Evolutionary conservation across 1,284 basidiomycete genomes (phyloP).

Genomic region (Sphagnurus paluster): DNA sequence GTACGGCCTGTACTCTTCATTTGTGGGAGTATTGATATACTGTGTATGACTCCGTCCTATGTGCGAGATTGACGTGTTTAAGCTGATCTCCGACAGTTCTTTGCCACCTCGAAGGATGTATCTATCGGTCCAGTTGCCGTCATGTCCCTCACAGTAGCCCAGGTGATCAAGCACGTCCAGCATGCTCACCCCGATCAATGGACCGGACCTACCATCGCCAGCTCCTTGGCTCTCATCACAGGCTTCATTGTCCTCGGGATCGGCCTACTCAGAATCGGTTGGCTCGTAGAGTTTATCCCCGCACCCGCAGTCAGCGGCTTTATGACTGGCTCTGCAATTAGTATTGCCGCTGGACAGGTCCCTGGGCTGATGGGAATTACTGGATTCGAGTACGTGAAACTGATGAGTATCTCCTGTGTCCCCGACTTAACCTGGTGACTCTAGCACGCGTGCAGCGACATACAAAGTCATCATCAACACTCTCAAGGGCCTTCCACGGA

Average conservation of each 20-base stretch:
- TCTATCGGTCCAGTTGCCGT: conserved; percentile 97
- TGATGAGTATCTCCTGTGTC: background rate
- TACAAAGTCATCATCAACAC: conserved; percentile 93
- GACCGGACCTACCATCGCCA: conserved; percentile 77
- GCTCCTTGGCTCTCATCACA: conserved; percentile 83
- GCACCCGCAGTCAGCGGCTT: conserved; percentile 91
- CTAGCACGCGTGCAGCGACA: conserved; percentile 80
- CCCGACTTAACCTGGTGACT: conserved; percentile 4
- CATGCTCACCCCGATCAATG: conserved; percentile 53
- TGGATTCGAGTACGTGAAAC: conserved; percentile 68
- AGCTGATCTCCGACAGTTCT: conserved; percentile 56
- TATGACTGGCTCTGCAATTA: conserved; percentile 91
- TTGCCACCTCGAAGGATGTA: conserved; percentile 94
- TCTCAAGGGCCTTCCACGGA: conserved; percentile 76
- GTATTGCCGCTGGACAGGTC: conserved; percentile 83
- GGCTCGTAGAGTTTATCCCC: conserved; percentile 96
- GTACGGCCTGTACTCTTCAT: conserved; percentile 96
- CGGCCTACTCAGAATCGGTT: conserved; percentile 90
- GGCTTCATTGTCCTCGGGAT: conserved; percentile 94
- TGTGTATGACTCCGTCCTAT: conserved; percentile 52
- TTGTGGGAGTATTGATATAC: conserved; percentile 84
- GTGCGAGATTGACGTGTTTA: background rate
- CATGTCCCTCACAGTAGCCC: conserved; percentile 91
- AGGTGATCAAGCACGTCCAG: conserved; percentile 75
- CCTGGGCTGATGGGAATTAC: conserved; percentile 85